phyloP scores from a whole-genome alignment of 257 asterid species.

The Verbascum thapsus region DNA sequence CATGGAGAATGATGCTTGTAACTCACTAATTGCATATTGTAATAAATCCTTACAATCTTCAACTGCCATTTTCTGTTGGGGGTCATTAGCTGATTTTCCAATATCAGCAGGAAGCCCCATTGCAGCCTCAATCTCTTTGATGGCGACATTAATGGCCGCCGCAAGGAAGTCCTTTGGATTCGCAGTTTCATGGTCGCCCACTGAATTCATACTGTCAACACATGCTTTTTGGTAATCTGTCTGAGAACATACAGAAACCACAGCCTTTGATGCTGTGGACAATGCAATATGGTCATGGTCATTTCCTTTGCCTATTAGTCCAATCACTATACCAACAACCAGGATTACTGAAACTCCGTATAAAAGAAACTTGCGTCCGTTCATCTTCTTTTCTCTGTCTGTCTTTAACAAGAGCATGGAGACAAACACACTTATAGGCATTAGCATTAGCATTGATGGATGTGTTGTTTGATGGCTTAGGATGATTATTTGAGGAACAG shows the following conservation, averaged over 20 bases:
- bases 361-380: slow-evolving; percentile 23
- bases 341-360: slow-evolving; percentile 31
- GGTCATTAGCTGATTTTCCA: slow-evolving; percentile 35
- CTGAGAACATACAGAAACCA: slow-evolving; percentile 37
- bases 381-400: slow-evolving; percentile 1
- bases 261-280: slow-evolving; percentile 30
- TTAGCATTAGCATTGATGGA: slow-evolving; percentile 21
- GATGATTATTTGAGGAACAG: neutral
- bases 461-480: slow-evolving; percentile 2
- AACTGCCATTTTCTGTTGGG: slow-evolving; percentile 49
- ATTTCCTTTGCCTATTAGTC: neutral
- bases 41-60: slow-evolving; percentile 48
- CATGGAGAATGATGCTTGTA: slow-evolving; percentile 40
- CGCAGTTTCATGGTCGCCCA: slow-evolving; percentile 38
- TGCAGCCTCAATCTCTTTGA: slow-evolving; percentile 35
- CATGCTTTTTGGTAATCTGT: slow-evolving; percentile 41
- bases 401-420: too few relatives aligned
- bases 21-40: slow-evolving; percentile 44
- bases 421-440: too few relatives aligned
- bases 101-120: slow-evolving; percentile 23
- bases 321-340: slow-evolving; percentile 30
- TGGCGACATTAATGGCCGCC: slow-evolving; percentile 33
- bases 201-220: slow-evolving; percentile 31
- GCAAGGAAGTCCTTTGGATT: slow-evolving; percentile 40
- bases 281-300: slow-evolving; percentile 21